These are phyloP conservation scores for Prunus dulcis DNA, from an alignment of 306 rosid species.

Conservation along the genomic window DNA sequence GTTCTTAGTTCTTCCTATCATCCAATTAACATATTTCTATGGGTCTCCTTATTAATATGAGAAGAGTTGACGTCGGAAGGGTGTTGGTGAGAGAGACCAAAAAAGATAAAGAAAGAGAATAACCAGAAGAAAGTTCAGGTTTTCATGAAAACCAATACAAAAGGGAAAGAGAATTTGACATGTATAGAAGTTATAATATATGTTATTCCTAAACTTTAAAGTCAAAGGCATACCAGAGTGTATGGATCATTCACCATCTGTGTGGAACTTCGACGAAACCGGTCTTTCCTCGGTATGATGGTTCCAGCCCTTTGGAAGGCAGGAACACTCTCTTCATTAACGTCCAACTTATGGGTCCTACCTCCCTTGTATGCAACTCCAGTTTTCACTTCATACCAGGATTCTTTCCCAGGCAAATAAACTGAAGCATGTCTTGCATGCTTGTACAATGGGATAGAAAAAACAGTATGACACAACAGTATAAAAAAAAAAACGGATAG, in stretches of 20 bases:
- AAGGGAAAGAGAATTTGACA: too few relatives aligned
- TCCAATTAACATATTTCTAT: too few relatives aligned
- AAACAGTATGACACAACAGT: not conserved
- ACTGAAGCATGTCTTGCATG: constrained; percentile 68
- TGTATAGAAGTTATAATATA: not conserved
- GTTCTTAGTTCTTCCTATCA: not conserved
- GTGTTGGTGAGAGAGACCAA: too few relatives aligned
- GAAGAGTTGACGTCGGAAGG: too few relatives aligned
- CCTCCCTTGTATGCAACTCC: constrained; percentile 78
- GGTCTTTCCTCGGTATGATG: constrained; percentile 82
- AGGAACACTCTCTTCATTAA: constrained; percentile 78
- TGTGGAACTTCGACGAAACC: constrained; percentile 91
- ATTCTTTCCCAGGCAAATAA: constrained; percentile 82
- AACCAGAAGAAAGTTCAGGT: too few relatives aligned
- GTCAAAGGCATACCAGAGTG: constrained; percentile 67
- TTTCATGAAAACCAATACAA: too few relatives aligned
- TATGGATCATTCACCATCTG: constrained; percentile 93
- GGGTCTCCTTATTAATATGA: not conserved
- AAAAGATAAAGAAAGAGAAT: too few relatives aligned
- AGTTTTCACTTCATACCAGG: constrained; percentile 83
- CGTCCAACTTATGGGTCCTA: constrained; percentile 59
- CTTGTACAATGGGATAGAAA: constrained; percentile 34
- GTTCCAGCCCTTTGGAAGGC: constrained; percentile 92
- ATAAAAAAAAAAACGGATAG: not conserved
- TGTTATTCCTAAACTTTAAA: constrained; percentile 5